These are phyloP conservation scores for Stellera chamaejasme DNA, from an alignment of 345 rosid species.

Conservation along the genomic window DNA sequence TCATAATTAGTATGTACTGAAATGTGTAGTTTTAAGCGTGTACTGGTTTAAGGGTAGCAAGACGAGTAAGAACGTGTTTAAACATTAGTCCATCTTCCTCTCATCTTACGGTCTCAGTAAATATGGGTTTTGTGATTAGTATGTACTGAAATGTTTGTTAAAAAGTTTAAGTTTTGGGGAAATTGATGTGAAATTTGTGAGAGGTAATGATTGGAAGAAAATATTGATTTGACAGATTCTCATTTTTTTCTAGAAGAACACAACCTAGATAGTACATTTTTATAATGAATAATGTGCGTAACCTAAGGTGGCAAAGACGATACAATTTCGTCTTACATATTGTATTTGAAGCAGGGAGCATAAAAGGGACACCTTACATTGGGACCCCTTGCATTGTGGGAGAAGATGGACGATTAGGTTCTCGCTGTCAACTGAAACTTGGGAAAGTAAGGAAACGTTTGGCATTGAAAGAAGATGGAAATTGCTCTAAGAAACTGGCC, in stretches of 20 bases:
- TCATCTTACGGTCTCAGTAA: no score
- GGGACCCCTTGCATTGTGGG: conserved; percentile 21
- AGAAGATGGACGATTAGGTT: conserved; percentile 12
- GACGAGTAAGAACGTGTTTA: no score
- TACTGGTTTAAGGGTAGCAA: no score
- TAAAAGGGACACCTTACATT: conserved; percentile 28
- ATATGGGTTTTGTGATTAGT: no score
- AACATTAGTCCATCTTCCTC: no score
- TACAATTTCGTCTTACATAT: conserved; percentile 1
- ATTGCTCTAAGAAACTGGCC: conserved; percentile 25
- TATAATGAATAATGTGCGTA: neutral
- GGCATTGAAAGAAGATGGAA: conserved; percentile 33
- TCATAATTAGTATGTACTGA: no score
- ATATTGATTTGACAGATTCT: neutral
- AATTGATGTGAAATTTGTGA: no score
- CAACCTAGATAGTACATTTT: neutral
- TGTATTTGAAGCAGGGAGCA: conserved; percentile 23
- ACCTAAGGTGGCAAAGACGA: neutral
- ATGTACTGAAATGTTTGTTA: no score
- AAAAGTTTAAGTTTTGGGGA: no score
- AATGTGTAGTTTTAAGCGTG: no score
- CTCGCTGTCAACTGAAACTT: conserved; percentile 3
- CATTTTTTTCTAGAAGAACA: neutral
- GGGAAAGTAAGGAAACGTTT: conserved; percentile 31
- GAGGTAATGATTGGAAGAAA: neutral